These are phyloP conservation scores for Dichotomocladium elegans DNA, from an alignment of 371 early-diverging fungal genomes.

Conservation along the genomic window DNA sequence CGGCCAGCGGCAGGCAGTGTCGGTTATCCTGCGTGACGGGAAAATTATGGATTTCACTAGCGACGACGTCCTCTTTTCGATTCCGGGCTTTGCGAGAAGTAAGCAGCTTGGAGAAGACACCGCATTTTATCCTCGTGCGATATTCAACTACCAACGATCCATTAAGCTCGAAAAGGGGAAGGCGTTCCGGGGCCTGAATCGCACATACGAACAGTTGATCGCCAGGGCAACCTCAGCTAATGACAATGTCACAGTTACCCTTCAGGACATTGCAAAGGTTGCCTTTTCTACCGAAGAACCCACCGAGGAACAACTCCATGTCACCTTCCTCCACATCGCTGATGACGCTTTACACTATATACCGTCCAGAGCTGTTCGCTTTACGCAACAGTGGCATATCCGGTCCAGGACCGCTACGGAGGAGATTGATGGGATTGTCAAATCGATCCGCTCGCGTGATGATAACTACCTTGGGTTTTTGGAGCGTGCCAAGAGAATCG, in stretches of 20 bases:
- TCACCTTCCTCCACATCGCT: slow-evolving; percentile 57
- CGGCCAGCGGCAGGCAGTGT: slow-evolving; percentile 44
- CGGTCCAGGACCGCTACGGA: slow-evolving; percentile 45
- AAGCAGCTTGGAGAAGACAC: background rate
- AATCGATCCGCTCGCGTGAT: slow-evolving; percentile 50
- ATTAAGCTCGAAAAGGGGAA: slow-evolving; percentile 5
- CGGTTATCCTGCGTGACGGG: slow-evolving; percentile 36
- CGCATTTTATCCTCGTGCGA: slow-evolving; percentile 13
- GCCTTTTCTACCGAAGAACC: slow-evolving; percentile 11
- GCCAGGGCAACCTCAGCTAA: slow-evolving; percentile 5
- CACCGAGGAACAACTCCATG: slow-evolving; percentile 39
- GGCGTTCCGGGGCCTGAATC: slow-evolving; percentile 7
- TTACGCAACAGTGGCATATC: slow-evolving; percentile 49
- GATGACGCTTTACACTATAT: slow-evolving; percentile 47
- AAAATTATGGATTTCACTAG: slow-evolving; percentile 26
- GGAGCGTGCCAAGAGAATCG: slow-evolving; percentile 31
- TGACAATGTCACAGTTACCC: slow-evolving; percentile 8
- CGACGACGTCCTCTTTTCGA: slow-evolving; percentile 46
- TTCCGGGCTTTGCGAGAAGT: slow-evolving; percentile 48
- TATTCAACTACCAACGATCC: slow-evolving; percentile 24
- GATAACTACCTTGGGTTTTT: slow-evolving; percentile 41
- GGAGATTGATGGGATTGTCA: slow-evolving; percentile 36
- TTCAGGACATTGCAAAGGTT: slow-evolving; percentile 33
- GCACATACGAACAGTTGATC: slow-evolving; percentile 25
- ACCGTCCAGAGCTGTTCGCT: slow-evolving; percentile 35